A percentile compares a stretch with the other conserved stretches of the same genome.
phyloP scores from a whole-genome alignment of 768 basidiomycete genomes.

The Mycena indigotica region DNA sequence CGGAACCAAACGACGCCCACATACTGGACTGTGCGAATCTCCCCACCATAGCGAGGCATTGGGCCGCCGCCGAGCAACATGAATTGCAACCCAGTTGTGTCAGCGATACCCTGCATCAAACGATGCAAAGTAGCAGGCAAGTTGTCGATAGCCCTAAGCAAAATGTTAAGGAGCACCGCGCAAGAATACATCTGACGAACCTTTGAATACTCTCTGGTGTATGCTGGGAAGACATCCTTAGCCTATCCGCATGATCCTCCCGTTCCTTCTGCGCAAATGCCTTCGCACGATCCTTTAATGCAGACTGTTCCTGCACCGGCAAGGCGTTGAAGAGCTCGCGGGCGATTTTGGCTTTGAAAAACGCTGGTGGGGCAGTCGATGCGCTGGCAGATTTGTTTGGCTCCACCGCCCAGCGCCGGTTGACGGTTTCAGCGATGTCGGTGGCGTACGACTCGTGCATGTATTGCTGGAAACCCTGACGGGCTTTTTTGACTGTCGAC shows the following conservation, averaged over 20 bases:
- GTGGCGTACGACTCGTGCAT: not conserved
- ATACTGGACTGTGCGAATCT: constrained; percentile 2
- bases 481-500: not conserved
- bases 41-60: constrained; percentile 1
- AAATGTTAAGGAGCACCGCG: no score
- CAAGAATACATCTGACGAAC: no score
- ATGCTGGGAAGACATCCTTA: not conserved
- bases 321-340: not conserved
- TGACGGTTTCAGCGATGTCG: not conserved
- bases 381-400: not conserved
- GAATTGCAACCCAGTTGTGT: constrained; percentile 2
- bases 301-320: not conserved
- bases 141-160: not conserved
- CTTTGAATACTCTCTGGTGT: not conserved
- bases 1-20: not conserved
- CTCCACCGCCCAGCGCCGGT: not conserved
- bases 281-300: not conserved
- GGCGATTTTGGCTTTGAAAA: not conserved
- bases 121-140: not conserved
- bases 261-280: not conserved
- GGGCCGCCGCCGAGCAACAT: constrained; percentile 2
- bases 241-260: not conserved
- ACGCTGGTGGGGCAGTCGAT: not conserved
- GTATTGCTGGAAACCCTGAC: not conserved
- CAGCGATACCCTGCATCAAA: not conserved